Evolutionary conservation across 768 basidiomycete genomes (phyloP).

Genomic region (Cubamyces lactineus): DNA sequence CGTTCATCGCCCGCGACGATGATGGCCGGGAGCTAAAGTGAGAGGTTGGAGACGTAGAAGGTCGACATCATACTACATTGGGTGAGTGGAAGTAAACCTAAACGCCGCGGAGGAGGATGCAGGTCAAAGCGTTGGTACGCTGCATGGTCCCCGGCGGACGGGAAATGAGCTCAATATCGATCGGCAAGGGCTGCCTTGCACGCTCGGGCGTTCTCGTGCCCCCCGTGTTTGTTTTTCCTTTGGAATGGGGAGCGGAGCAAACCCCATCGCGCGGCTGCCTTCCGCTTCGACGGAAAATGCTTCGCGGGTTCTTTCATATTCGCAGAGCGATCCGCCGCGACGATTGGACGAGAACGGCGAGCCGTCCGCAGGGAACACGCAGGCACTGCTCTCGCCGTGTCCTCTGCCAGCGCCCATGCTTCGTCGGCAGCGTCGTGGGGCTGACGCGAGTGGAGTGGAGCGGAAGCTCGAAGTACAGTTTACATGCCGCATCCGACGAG

Average conservation of each 20-base stretch:
- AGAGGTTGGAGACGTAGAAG: background rate
- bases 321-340: constrained; percentile 12
- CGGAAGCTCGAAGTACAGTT: background rate
- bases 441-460: background rate
- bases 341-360: constrained; percentile 1
- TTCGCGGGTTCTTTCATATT: constrained; percentile 18
- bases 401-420: background rate
- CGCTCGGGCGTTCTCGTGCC: background rate
- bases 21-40: constrained; percentile 4
- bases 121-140: background rate
- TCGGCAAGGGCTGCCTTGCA: constrained; percentile 1
- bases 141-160: background rate
- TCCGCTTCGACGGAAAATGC: background rate
- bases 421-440: background rate
- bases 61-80: background rate
- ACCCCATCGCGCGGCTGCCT: background rate
- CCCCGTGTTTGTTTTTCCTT: background rate
- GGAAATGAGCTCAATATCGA: constrained; percentile 3
- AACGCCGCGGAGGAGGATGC: constrained; percentile 2
- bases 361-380: background rate
- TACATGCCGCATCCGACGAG: background rate
- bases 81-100: background rate
- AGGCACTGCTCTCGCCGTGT: background rate
- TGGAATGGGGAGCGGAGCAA: constrained; percentile 4
- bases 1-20: background rate